Evolutionary conservation across 2,329 filamentous ascomycete species (phyloP).

Genomic region (Penicillium corylophilum): DNA sequence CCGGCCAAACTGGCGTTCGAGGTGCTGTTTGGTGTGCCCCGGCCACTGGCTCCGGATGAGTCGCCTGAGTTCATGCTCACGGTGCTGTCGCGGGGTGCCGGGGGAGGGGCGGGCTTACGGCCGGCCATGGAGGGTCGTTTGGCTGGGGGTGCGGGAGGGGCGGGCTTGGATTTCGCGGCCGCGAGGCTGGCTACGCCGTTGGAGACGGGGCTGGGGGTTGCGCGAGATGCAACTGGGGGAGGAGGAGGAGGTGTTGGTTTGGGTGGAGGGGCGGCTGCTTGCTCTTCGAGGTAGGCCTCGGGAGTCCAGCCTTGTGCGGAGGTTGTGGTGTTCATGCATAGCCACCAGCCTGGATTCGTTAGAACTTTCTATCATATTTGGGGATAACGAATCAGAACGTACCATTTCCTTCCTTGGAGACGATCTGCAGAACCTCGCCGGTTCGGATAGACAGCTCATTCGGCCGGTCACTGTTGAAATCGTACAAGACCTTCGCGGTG

Average conservation of each 20-base stretch:
- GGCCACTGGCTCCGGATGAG: constrained; percentile 63
- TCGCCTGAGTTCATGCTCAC: constrained; percentile 50
- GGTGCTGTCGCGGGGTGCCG: constrained; percentile 66
- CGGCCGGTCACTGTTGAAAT: constrained; percentile 78
- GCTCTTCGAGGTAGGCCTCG: constrained; percentile 87
- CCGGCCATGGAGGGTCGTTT: constrained; percentile 71
- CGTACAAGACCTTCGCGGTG: constrained; percentile 86
- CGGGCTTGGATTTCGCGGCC: constrained; percentile 61
- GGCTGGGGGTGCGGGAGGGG: constrained; percentile 72
- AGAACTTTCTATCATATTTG: constrained; percentile 18
- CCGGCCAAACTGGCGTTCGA: constrained; percentile 65
- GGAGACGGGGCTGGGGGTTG: constrained; percentile 64
- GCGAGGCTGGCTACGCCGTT: constrained; percentile 44
- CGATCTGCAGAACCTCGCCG: constrained; percentile 80
- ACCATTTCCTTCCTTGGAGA: constrained; percentile 97
- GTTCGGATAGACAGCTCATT: constrained; percentile 81
- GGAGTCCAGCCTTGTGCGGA: constrained; percentile 89
- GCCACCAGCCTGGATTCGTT: constrained; percentile 78
- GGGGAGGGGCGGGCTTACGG: constrained; percentile 68
- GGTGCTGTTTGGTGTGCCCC: constrained; percentile 63
- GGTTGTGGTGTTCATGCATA: constrained; percentile 70
- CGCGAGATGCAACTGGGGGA: constrained; percentile 46
- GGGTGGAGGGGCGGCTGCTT: constrained; percentile 52
- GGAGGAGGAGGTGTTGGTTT: constrained; percentile 58
- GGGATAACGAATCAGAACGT: constrained; percentile 39